Conservation (phyloP, 2,329 filamentous ascomycete genomes). For the Boeremia lycopersici region DNA sequence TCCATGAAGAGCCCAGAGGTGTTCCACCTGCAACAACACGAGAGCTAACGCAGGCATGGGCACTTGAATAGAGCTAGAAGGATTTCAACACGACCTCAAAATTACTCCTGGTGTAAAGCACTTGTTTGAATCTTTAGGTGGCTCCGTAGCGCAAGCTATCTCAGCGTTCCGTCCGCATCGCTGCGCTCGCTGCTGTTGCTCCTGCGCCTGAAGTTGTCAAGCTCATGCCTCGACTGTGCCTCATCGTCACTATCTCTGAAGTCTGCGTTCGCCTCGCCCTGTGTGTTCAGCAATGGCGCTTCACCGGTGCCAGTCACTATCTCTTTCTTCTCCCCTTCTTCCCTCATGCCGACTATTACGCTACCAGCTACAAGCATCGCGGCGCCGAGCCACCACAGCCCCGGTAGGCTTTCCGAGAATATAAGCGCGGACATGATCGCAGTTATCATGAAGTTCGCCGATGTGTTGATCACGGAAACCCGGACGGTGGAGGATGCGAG, state of each 20-base stretch:
- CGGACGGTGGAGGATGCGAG: slow-evolving; percentile 76
- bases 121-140: no score
- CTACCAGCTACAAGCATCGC: slow-evolving; percentile 75
- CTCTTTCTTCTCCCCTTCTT: slow-evolving; percentile 55
- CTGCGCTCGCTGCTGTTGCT: slow-evolving; percentile 16
- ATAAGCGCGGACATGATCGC: slow-evolving; percentile 72
- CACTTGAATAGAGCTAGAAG: no score
- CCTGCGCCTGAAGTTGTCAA: slow-evolving; percentile 34
- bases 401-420: slow-evolving; percentile 73
- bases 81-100: no score
- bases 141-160: slow-evolving; percentile 18
- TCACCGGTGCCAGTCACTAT: slow-evolving; percentile 31
- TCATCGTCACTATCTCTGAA: slow-evolving; percentile 48
- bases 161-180: slow-evolving; percentile 42
- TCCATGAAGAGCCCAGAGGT: no score
- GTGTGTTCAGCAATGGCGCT: slow-evolving; percentile 28
- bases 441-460: slow-evolving; percentile 79
- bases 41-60: no score
- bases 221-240: slow-evolving; percentile 33
- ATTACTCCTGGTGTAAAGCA: no score
- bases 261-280: slow-evolving; percentile 23
- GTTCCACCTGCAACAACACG: no score
- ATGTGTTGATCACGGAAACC: slow-evolving; percentile 82
- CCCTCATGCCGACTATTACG: slow-evolving; percentile 76
- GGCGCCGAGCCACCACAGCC: slow-evolving; percentile 78